Evolutionary conservation across 148 eudicot species (phyloP).

Genomic region (Nepenthes gracilis): DNA sequence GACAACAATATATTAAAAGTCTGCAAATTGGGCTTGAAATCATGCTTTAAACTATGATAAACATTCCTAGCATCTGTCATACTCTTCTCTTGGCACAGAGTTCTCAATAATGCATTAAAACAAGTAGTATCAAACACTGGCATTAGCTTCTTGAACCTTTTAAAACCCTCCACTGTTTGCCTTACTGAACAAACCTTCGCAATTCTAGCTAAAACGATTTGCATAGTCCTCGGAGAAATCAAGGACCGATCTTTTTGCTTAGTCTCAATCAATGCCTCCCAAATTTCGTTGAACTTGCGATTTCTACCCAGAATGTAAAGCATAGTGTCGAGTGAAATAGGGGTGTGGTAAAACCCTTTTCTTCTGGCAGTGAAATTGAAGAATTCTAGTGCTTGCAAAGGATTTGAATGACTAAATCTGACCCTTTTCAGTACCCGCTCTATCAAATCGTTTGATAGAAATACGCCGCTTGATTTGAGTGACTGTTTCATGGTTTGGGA

Average conservation of each 20-base stretch:
- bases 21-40: too few relatives aligned
- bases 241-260: conserved; percentile 46
- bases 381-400: conserved; percentile 49
- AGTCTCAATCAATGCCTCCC: conserved; percentile 52
- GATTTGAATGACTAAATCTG: conserved; percentile 69
- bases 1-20: too few relatives aligned
- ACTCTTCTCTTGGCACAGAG: too few relatives aligned
- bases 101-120: too few relatives aligned
- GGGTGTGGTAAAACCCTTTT: conserved; percentile 59
- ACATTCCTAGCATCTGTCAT: too few relatives aligned
- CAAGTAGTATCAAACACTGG: too few relatives aligned
- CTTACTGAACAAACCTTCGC: conserved; percentile 76
- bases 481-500: conserved; percentile 26
- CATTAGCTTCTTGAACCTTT: conserved; percentile 39
- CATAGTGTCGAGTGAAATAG: conserved; percentile 66
- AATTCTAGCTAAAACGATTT: conserved; percentile 58
- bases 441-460: conserved; percentile 43
- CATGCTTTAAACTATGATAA: too few relatives aligned
- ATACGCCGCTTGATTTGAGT: conserved; percentile 30
- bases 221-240: conserved; percentile 54
- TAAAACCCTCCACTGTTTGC: conserved; percentile 66
- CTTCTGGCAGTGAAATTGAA: conserved; percentile 24
- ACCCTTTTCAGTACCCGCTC: conserved; percentile 68
- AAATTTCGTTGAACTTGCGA: conserved; percentile 44
- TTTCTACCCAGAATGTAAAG: conserved; percentile 66